Evolutionary conservation across 345 rosid species (phyloP), one percentile per base, ranked within the genome.

Genomic region (Eucalyptus rudis): DNA sequence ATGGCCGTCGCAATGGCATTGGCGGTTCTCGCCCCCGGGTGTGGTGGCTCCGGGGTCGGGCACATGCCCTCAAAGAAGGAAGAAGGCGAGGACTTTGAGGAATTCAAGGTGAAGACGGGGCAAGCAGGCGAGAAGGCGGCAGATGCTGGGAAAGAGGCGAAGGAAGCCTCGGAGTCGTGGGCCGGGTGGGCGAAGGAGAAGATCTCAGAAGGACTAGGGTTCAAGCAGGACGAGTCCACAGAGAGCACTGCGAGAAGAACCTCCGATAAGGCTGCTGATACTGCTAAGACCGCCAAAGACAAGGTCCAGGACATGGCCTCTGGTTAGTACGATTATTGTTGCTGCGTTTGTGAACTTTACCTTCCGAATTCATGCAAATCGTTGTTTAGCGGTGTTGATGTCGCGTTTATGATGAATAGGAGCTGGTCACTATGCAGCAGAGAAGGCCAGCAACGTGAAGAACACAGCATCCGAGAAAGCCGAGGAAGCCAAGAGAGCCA

Each of bases 141-240:
- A 1, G 91, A 88, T 52, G 76, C 64, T 4, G 88, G 64, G 27
- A 85, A 90, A 43, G 92, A 91, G 49, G 89, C 89, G 15, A 88
- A 87, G 45, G 93, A 89, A 40, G 87, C 83, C 8, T 68, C 95
- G 8, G 96, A 92, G 89, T 91, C 96, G 1, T 95, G 95, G 96
- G 87, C 93, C 0, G 94, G 85, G 49, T 93, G 97, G 96, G 95
- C 95, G 6, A 94, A 95, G 92, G 95, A 92, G 88, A 94, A 93
- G 88, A 87, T 93, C 24, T 86, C 94, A 3, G 92, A 86, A 79
- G 93, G 93, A 4, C 62, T 92, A 17, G 94, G 95, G n/a, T 50
- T 93, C 14, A 94, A 93, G 89, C 91, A 76, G 14, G 92, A 90
- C 22, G 95, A 91, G 8, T 50, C 88, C 29, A 80, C 88, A 86